Conservation (phyloP, 2,329 filamentous ascomycete genomes). For the Mariannaea elegans region DNA sequence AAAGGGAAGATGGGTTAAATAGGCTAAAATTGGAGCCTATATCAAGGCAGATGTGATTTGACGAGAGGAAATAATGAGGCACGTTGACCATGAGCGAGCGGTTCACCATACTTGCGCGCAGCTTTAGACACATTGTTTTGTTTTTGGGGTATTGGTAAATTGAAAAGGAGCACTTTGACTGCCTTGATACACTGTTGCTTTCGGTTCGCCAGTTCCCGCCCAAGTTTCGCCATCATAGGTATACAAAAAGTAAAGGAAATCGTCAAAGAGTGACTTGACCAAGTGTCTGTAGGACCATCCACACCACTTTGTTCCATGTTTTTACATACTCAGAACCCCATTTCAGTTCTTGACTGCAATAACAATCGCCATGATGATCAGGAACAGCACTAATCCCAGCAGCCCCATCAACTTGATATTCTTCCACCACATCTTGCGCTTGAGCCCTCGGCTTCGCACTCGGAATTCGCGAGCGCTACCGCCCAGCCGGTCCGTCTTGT, state of each 20-base stretch:
- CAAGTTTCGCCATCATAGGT: conserved; percentile 25
- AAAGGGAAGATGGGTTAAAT: conserved; percentile 4
- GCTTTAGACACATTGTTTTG: conserved; percentile 10
- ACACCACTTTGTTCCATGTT: not conserved
- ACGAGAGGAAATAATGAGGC: not conserved
- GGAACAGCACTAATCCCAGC: conserved; percentile 71
- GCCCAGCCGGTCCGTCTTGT: conserved; percentile 94
- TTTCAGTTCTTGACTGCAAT: conserved; percentile 59
- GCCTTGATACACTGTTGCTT: conserved; percentile 37
- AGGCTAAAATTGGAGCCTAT: not conserved
- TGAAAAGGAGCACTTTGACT: conserved; percentile 33
- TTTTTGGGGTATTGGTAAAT: conserved; percentile 32
- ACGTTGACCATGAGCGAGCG: not conserved
- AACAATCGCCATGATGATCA: conserved; percentile 65
- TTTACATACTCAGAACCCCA: not conserved
- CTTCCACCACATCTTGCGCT: conserved; percentile 99
- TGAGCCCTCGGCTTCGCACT: conserved; percentile 83
- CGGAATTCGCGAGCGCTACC: conserved; percentile 91
- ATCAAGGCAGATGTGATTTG: not conserved
- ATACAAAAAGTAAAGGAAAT: conserved; percentile 25
- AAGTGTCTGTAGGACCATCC: not conserved
- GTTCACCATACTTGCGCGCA: not conserved
- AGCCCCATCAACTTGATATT: conserved; percentile 94
- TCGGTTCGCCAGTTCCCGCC: conserved; percentile 31
- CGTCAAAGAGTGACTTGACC: conserved; percentile 11